These are phyloP conservation scores for Plasmopara muralis DNA, from an alignment of 352 stramenopile species.

Conservation along the genomic window DNA sequence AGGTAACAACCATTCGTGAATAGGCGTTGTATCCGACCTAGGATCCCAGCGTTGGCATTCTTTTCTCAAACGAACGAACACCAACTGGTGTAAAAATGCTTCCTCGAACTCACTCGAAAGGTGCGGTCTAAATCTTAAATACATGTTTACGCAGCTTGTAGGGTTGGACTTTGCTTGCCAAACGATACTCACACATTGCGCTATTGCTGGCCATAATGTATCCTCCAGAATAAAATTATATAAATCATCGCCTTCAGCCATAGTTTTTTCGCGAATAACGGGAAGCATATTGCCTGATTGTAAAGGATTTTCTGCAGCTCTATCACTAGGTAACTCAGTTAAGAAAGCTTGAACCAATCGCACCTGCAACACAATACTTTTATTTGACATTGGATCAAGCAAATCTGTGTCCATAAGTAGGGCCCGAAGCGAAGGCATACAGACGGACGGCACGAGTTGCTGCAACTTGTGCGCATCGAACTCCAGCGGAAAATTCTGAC, in stretches of 20 bases:
- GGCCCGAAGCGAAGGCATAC: slow-evolving; percentile 48
- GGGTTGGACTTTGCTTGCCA: slow-evolving; percentile 43
- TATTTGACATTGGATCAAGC: slow-evolving; percentile 21
- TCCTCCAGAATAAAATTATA: slow-evolving; percentile 81
- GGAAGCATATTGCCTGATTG: slow-evolving; percentile 37
- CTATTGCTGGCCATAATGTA: slow-evolving; percentile 57
- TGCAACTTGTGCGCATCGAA: slow-evolving; percentile 73
- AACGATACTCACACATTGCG: slow-evolving; percentile 60
- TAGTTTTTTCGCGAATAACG: slow-evolving; percentile 59
- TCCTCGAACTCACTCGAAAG: slow-evolving; percentile 42
- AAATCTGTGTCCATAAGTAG: slow-evolving; percentile 39
- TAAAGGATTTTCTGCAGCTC: slow-evolving; percentile 1
- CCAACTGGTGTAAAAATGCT: slow-evolving; percentile 51
- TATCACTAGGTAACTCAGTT: slow-evolving; percentile 30
- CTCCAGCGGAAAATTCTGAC: slow-evolving; percentile 42
- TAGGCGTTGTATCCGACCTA: slow-evolving; percentile 33
- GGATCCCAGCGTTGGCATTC: slow-evolving; percentile 61
- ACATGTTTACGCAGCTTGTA: slow-evolving; percentile 36
- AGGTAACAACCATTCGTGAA: slow-evolving; percentile 78
- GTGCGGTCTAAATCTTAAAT: slow-evolving; percentile 41
- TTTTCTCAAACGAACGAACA: slow-evolving; percentile 66
- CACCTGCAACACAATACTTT: slow-evolving; percentile 39
- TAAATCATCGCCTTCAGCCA: slow-evolving; percentile 47
- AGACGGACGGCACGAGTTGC: slow-evolving; percentile 62
- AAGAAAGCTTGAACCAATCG: slow-evolving; percentile 56